Percentiles rank a stretch among this genome's conserved stretches.
Evolutionary conservation across 2,329 filamentous ascomycete species (phyloP).

Genomic region (Trichoderma pleuroti): DNA sequence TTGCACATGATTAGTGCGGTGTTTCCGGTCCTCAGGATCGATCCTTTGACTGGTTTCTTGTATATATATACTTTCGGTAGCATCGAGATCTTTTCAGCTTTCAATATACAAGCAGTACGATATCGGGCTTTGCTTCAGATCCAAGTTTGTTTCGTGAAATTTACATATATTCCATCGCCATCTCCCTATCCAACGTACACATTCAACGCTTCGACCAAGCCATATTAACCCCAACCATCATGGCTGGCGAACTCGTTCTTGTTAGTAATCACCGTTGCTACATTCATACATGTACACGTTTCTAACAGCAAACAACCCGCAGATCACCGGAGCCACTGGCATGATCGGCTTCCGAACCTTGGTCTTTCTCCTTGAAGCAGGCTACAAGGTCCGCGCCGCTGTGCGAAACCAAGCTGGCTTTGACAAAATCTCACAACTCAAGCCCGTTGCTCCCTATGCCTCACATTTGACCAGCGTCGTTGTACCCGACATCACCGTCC

Average conservation of each 20-base stretch:
- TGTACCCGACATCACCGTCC: conserved; percentile 37
- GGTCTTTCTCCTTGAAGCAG: conserved; percentile 25
- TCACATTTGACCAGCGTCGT: conserved; percentile 27
- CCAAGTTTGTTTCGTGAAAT: background rate
- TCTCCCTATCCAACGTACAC: background rate
- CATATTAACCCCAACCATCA: background rate
- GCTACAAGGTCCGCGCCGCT: conserved; percentile 31
- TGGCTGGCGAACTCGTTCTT: conserved; percentile 16
- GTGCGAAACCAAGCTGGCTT: conserved; percentile 26
- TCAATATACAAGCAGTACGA: background rate
- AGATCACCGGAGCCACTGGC: conserved; percentile 31
- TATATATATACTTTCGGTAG: background rate
- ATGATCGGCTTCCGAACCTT: conserved; percentile 31
- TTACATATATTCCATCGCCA: background rate
- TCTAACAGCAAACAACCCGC: background rate
- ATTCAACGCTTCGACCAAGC: background rate
- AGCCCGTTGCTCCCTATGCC: conserved; percentile 1
- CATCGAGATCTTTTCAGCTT: background rate
- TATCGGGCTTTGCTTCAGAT: background rate
- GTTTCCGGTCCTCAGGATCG: background rate
- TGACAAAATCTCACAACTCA: conserved; percentile 21
- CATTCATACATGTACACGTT: background rate
- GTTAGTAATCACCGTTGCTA: background rate
- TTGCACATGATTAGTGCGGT: background rate
- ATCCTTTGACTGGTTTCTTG: background rate